Evolutionary conservation across 2,329 filamentous ascomycete species (phyloP).

Genomic region (Pseudogymnoascus sp.): DNA sequence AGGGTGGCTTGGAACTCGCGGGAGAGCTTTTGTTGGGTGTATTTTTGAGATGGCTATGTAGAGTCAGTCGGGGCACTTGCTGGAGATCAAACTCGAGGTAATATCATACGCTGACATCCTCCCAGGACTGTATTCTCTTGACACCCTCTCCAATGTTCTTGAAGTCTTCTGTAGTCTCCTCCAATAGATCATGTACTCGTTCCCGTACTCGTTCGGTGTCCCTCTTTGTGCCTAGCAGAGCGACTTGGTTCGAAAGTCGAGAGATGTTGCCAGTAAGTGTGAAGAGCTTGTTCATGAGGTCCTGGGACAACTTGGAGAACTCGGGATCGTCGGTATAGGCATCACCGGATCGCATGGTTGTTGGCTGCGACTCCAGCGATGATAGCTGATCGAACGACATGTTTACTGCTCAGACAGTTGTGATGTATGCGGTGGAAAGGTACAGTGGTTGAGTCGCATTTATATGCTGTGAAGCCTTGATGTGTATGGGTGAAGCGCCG

Average conservation of each 20-base stretch:
- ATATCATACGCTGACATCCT: slow-evolving; percentile 62
- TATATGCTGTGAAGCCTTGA: slow-evolving; percentile 1
- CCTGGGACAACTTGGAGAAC: slow-evolving; percentile 75
- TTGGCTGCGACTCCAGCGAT: slow-evolving; percentile 74
- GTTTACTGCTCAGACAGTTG: slow-evolving; percentile 13
- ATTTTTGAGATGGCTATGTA: slow-evolving; percentile 80
- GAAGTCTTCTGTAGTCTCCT: slow-evolving; percentile 80
- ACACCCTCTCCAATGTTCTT: slow-evolving; percentile 88
- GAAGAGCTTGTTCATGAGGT: slow-evolving; percentile 83
- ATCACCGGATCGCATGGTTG: slow-evolving; percentile 58
- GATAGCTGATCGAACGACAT: slow-evolving; percentile 94
- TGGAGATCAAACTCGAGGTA: background rate
- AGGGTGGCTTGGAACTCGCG: slow-evolving; percentile 87
- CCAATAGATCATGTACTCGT: slow-evolving; percentile 77
- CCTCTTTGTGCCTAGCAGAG: slow-evolving; percentile 78
- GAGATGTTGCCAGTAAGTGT: slow-evolving; percentile 82
- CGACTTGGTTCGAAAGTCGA: slow-evolving; percentile 75
- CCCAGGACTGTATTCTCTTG: slow-evolving; percentile 85
- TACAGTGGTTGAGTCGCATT: background rate
- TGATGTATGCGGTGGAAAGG: background rate
- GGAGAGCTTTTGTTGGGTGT: slow-evolving; percentile 90
- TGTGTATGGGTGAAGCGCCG: background rate
- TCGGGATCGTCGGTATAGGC: slow-evolving; percentile 90
- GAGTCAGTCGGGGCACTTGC: background rate
- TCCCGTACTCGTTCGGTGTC: slow-evolving; percentile 89